Evolutionary conservation across 208 protist species (phyloP), one percentile per base, ranked within the genome.

Genomic region (Crithidia bombi): DNA sequence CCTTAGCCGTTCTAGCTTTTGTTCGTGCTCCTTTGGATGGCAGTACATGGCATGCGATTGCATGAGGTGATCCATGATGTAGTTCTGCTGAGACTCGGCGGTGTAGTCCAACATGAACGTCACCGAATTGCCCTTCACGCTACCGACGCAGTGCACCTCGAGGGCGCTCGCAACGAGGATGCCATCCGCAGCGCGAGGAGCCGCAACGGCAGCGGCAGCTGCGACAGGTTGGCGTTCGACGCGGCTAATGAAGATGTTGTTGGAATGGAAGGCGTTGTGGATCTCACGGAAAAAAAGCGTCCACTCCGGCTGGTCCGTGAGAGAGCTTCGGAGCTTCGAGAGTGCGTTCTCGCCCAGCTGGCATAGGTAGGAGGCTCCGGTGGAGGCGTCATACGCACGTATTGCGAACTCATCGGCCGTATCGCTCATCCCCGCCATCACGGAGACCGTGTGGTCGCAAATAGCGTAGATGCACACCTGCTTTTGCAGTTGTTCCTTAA

Each of bases 371-470:
- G 75, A 92, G 0, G 52, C 54, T 5, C 81, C 78, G 5, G 43
- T 59, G 19, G 65, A 30, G 32, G 50, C 58, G 17, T 79, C 69
- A 51, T 83, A 81, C n/a, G 82, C 84, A 46, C 77, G 85, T 5
- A 96, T 14, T 9, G 58, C 64, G 12, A 96, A 65, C 36, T 66
- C 58, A 32, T 92, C 75, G 26, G 83, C 83, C 33, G 50, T 62
- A 0, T 85, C 74, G 46, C 70, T 69, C 78, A 95, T 90, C 57
- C 69, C 70, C 5, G 77, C 79, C 87, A 93, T 93, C 54, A 95
- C 59, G 30, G 68, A 78, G 7, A 77, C 64, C 21, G 76, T 69
- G 51, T 85, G 73, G 21, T 59, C 21, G 32, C 78, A 77, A 26
- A 80, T 75, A 3, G 83, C 78, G 43, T 79, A 94, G 26, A 90